These are phyloP conservation scores for Lumnitzera littorea DNA, from an alignment of 345 rosid genomes.

Conservation along the genomic window DNA sequence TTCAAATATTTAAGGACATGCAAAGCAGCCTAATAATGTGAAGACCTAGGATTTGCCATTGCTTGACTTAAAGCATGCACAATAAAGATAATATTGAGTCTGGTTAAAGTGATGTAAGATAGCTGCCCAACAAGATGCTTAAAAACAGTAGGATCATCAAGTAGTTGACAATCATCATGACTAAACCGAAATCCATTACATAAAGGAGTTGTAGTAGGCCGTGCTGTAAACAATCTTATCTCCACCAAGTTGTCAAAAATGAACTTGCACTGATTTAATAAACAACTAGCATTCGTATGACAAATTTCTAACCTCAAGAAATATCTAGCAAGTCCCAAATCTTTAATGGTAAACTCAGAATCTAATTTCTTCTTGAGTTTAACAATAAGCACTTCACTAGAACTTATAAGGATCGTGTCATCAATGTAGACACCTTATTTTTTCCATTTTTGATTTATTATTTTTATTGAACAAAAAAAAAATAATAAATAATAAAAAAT, in stretches of 20 bases:
- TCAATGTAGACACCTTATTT: no score
- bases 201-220: no score
- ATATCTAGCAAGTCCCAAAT: not conserved
- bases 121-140: not conserved
- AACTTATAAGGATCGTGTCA: not conserved
- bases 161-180: not conserved
- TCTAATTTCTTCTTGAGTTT: not conserved
- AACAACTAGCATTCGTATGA: no score
- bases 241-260: not conserved
- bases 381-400: no score
- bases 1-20: no score
- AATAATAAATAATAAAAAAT: no score
- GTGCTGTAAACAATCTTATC: not conserved
- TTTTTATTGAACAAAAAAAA: no score
- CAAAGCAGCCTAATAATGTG: not conserved
- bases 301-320: not conserved
- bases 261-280: not conserved
- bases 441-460: no score
- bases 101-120: not conserved
- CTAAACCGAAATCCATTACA: no score
- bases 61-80: not conserved
- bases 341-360: not conserved
- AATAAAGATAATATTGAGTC: not conserved
- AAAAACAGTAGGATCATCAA: not conserved
- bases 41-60: not conserved